Evolutionary conservation across 805 yeast genomes (phyloP).

Genomic region (Teunomyces lycoperdinae): DNA sequence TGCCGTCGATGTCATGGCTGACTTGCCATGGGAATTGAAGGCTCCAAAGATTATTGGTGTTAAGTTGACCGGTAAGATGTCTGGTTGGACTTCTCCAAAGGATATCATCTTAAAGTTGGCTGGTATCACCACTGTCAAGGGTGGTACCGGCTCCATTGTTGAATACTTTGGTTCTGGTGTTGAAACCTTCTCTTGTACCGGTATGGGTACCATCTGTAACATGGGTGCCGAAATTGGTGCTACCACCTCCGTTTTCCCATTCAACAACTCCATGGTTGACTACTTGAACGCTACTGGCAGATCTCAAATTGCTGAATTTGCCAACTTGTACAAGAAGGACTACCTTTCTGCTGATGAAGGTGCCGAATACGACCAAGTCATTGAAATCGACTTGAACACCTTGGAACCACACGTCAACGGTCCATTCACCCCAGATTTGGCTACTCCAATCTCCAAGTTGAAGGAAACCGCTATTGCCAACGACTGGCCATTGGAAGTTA

Average conservation of each 20-base stretch:
- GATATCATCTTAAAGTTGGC: conserved; percentile 93
- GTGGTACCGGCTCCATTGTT: conserved; percentile 95
- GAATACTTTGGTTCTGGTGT: conserved; percentile 98
- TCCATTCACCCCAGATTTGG: conserved; percentile 97
- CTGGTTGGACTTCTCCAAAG: conserved; percentile 96
- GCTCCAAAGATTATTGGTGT: conserved; percentile 96
- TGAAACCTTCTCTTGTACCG: conserved; percentile 84
- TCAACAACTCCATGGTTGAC: conserved; percentile 70
- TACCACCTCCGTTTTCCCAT: conserved; percentile 96
- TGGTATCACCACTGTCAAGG: conserved; percentile 90
- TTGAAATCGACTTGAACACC: conserved; percentile 82
- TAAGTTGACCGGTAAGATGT: conserved; percentile 81
- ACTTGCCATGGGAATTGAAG: conserved; percentile 97
- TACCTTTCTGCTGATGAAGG: conserved; percentile 82
- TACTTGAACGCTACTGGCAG: conserved; percentile 85
- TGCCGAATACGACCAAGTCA: conserved; percentile 86
- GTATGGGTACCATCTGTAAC: conserved; percentile 99
- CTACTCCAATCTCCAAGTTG: conserved; percentile 86
- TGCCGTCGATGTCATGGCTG: conserved; percentile 97
- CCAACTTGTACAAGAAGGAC: conserved; percentile 55
- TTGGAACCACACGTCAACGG: conserved; percentile 96
- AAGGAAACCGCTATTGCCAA: conserved; percentile 66
- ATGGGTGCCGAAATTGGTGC: conserved; percentile 99
- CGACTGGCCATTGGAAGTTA: conserved; percentile 82
- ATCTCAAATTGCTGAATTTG: conserved; percentile 77